Evolutionary conservation across 768 basidiomycete genomes (phyloP).

Genomic region (Trametes cubensis): DNA sequence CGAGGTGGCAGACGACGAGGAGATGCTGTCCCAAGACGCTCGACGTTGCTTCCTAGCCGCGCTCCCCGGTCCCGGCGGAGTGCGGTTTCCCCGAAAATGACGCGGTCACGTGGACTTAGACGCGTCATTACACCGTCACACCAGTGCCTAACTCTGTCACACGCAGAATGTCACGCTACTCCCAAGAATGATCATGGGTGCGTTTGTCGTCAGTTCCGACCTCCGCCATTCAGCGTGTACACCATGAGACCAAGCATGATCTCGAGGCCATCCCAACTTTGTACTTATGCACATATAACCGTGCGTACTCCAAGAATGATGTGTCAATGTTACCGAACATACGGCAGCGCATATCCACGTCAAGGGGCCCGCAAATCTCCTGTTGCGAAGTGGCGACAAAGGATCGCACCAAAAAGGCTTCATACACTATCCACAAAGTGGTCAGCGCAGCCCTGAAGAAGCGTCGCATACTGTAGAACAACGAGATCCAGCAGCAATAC

Average conservation of each 20-base stretch:
- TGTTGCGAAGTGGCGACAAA: too few species aligned
- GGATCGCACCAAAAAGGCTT: too few species aligned
- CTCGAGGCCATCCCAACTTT: too few species aligned
- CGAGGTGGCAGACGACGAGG: conserved; percentile 14
- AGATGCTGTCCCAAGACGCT: conserved; percentile 1
- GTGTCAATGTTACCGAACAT: too few species aligned
- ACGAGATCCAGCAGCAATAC: background rate
- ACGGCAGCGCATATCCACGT: too few species aligned
- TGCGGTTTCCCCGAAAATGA: conserved; percentile 3
- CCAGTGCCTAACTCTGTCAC: background rate
- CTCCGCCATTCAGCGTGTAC: background rate
- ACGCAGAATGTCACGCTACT: background rate
- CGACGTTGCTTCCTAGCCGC: background rate
- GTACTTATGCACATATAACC: too few species aligned
- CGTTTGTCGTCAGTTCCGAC: too few species aligned
- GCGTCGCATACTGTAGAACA: background rate
- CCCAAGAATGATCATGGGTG: too few species aligned
- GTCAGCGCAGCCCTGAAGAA: background rate
- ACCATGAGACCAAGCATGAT: background rate
- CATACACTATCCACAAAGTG: too few species aligned
- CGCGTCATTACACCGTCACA: conserved; percentile 6
- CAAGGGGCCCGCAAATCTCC: too few species aligned
- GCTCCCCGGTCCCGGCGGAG: background rate
- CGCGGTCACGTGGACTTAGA: conserved; percentile 14
- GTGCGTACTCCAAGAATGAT: too few species aligned